phyloP scores from a whole-genome alignment of 495 filamentous ascomycete genomes.

The Lophiotrema nucula region DNA sequence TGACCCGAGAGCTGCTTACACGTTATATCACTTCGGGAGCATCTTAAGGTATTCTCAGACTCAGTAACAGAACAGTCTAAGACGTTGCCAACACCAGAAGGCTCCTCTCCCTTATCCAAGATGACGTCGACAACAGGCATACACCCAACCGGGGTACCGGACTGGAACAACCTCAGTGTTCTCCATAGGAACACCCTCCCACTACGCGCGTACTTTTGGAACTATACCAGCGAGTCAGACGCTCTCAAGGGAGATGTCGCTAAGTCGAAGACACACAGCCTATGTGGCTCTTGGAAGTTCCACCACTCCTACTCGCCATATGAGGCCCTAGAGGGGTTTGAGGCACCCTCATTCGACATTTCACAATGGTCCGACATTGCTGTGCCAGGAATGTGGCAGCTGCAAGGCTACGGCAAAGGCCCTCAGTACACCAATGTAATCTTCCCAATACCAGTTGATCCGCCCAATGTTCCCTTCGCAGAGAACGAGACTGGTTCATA shows the following conservation, averaged over 20 bases:
- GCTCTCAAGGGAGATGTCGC: conserved; percentile 11
- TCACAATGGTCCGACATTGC: conserved; percentile 52
- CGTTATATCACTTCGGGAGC: too few species aligned
- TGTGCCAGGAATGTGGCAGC: conserved; percentile 71
- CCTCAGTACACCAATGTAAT: conserved; percentile 65
- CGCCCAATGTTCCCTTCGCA: conserved; percentile 56
- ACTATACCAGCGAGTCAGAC: conserved; percentile 2
- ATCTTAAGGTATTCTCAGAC: too few species aligned
- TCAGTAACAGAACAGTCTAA: too few species aligned
- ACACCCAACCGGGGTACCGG: conserved; percentile 11
- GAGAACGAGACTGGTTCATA: conserved; percentile 65
- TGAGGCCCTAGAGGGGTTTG: conserved; percentile 10
- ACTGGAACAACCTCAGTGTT: conserved; percentile 24
- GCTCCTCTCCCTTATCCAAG: neutral
- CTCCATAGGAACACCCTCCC: conserved; percentile 25
- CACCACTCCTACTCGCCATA: conserved; percentile 12
- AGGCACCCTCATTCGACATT: conserved; percentile 24
- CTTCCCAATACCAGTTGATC: conserved; percentile 61
- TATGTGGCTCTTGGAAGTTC: conserved; percentile 23
- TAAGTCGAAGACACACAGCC: conserved; percentile 4
- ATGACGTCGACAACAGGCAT: conserved; percentile 4
- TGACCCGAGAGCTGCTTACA: too few species aligned
- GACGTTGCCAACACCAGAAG: too few species aligned
- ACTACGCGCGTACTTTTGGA: conserved; percentile 10
- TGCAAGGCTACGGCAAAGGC: conserved; percentile 59